Conservation (phyloP, 2,329 filamentous ascomycete species). For the Bipolaris bicolor region DNA sequence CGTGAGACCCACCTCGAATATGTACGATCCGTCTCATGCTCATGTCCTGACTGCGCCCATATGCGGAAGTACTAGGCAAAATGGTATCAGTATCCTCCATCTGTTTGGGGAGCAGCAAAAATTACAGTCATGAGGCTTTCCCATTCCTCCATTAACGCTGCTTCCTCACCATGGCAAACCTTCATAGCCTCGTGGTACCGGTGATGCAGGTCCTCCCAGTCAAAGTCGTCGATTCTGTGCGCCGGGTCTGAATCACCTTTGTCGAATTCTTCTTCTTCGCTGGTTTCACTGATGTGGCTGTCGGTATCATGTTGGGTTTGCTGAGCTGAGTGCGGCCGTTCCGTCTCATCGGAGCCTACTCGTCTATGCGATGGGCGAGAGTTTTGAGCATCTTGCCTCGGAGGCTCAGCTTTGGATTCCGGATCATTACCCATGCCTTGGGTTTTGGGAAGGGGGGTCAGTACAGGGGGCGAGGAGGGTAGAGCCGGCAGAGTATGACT, state of each 20-base stretch:
- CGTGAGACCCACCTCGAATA: slow-evolving; percentile 67
- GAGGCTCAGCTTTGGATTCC: slow-evolving; percentile 18
- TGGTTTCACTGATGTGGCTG: slow-evolving; percentile 15
- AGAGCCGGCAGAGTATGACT: slow-evolving; percentile 15
- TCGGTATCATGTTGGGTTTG: slow-evolving; percentile 17
- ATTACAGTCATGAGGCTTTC: slow-evolving; percentile 54
- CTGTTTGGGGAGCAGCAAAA: background rate
- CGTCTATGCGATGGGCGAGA: slow-evolving; percentile 14
- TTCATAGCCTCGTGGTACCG: slow-evolving; percentile 71
- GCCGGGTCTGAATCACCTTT: slow-evolving; percentile 37
- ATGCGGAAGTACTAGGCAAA: slow-evolving; percentile 72
- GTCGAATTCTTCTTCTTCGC: slow-evolving; percentile 16
- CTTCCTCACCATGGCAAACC: slow-evolving; percentile 68
- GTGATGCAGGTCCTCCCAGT: slow-evolving; percentile 78
- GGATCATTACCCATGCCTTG: slow-evolving; percentile 24
- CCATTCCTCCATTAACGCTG: slow-evolving; percentile 70
- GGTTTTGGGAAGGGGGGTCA: slow-evolving; percentile 2
- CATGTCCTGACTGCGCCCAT: slow-evolving; percentile 76
- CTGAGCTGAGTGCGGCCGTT: slow-evolving; percentile 38
- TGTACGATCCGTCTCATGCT: slow-evolving; percentile 77
- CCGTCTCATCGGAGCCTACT: slow-evolving; percentile 31
- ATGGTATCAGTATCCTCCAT: slow-evolving; percentile 13
- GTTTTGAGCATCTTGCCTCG: slow-evolving; percentile 16
- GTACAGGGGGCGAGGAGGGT: slow-evolving; percentile 25
- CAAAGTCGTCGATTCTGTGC: slow-evolving; percentile 60